A percentile compares a stretch with the other conserved stretches of the same genome.
phyloP scores from a whole-genome alignment of 2,329 filamentous ascomycete species.

The Aspergillus pseudotamarii region DNA sequence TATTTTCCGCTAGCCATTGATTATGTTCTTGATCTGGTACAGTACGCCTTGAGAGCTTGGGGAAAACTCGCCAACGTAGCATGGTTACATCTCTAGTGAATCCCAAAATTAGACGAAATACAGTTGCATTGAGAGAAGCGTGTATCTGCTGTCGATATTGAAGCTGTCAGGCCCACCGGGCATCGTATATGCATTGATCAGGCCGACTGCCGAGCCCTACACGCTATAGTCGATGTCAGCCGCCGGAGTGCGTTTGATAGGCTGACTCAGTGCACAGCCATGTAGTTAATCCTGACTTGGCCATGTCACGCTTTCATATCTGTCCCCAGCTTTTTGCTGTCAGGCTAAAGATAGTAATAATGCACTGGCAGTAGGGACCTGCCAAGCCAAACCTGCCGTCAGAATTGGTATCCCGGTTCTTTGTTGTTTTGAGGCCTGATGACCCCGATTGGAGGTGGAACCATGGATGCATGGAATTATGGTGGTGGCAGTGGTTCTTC shows the following conservation, averaged over 20 bases:
- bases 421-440: neutral
- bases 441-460: neutral
- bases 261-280: neutral
- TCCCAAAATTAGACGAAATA: neutral
- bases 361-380: neutral
- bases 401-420: neutral
- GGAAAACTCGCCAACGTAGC: neutral
- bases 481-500: neutral
- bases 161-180: neutral
- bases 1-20: neutral
- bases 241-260: neutral
- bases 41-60: neutral
- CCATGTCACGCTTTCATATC: neutral
- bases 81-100: neutral
- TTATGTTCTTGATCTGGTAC: neutral
- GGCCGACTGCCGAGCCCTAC: conserved; percentile 1
- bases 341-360: conserved; percentile 3
- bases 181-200: neutral
- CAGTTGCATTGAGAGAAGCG: neutral
- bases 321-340: neutral
- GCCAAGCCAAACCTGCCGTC: neutral
- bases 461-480: neutral
- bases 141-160: neutral
- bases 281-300: neutral
- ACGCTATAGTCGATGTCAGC: neutral